These are phyloP conservation scores for Cercis canadensis DNA, from an alignment of 306 rosid genomes.

Conservation along the genomic window DNA sequence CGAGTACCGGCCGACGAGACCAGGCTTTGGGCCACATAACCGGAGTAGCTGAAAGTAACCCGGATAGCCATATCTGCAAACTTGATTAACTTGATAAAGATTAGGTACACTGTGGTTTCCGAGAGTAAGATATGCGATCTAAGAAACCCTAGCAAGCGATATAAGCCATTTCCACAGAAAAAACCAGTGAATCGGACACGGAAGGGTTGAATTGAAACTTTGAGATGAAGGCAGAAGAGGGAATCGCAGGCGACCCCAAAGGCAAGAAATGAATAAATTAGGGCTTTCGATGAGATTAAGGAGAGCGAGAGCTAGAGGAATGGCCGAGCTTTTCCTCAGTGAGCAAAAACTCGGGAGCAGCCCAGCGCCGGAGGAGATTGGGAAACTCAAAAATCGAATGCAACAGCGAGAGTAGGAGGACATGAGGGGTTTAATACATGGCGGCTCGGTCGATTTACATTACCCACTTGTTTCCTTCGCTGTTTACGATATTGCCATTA, in stretches of 20 bases:
- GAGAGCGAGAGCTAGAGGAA: background rate
- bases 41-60: conserved; percentile 73
- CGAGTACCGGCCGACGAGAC: conserved; percentile 73
- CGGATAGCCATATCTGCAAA: conserved; percentile 74
- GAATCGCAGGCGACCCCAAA: conserved; percentile 35
- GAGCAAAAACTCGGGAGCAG: background rate
- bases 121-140: conserved; percentile 22
- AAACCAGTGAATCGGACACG: conserved; percentile 36
- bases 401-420: background rate
- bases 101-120: conserved; percentile 51
- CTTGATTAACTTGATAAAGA: conserved; percentile 37
- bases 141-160: conserved; percentile 51
- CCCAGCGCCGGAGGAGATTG: too few relatives aligned
- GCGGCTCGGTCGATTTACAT: too few relatives aligned
- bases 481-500: conserved; percentile 38
- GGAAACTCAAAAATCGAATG: background rate
- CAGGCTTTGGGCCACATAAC: conserved; percentile 82
- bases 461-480: background rate
- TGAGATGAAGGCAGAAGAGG: background rate
- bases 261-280: background rate
- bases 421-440: background rate
- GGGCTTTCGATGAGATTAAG: background rate
- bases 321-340: conserved; percentile 5
- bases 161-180: conserved; percentile 43
- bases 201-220: conserved; percentile 47